Evolutionary conservation across 306 rosid species (phyloP).

Genomic region (Cicer yamashitae): DNA sequence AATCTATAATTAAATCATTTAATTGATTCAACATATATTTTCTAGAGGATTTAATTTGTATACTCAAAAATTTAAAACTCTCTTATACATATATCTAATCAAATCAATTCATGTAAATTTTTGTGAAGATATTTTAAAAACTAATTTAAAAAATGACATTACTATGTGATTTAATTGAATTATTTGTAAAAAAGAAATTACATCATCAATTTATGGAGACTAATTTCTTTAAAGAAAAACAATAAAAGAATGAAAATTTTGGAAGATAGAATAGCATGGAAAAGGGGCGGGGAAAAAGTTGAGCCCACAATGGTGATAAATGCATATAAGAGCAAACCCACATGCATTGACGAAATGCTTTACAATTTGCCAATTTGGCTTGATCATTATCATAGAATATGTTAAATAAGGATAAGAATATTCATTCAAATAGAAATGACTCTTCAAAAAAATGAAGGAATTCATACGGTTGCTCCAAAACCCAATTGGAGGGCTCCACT

Average conservation of each 20-base stretch:
- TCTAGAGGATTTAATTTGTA: too few species aligned
- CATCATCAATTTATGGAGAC: too few species aligned
- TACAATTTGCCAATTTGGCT: slow-evolving; percentile 20
- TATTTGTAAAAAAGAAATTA: too few species aligned
- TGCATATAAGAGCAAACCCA: neutral
- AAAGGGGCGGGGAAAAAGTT: neutral
- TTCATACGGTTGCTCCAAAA: slow-evolving; percentile 8
- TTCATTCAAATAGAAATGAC: neutral
- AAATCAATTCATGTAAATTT: too few species aligned
- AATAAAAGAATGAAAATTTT: neutral
- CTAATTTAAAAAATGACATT: too few species aligned
- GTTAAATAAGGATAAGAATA: slow-evolving; percentile 2
- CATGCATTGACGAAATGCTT: neutral
- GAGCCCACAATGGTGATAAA: neutral
- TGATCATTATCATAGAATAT: neutral
- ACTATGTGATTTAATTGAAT: too few species aligned
- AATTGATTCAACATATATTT: too few species aligned
- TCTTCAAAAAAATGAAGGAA: neutral
- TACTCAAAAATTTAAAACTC: too few species aligned
- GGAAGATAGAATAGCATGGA: neutral
- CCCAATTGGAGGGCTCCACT: slow-evolving; percentile 27
- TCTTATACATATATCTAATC: too few species aligned
- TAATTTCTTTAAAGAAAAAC: too few species aligned
- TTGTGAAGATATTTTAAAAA: too few species aligned
- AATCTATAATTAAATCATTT: too few species aligned